Base-by-base conservation (phyloP, 768 basidiomycete species). In the Trametes coccinea region DNA sequence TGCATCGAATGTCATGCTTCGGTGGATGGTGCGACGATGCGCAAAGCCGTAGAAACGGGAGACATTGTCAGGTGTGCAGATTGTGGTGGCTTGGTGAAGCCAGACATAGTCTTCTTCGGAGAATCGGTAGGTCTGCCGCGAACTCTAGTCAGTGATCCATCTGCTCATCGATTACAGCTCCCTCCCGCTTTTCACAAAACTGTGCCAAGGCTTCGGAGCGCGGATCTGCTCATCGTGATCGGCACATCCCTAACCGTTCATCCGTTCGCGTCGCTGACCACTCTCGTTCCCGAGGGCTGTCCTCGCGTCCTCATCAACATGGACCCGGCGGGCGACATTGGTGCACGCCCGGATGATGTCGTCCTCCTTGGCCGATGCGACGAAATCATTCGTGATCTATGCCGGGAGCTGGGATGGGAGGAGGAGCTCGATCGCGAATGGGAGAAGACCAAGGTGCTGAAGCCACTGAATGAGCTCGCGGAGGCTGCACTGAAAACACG, bases 91-190 rank as follows among this genome's bases (percentile, higher is more conserved):
- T 78, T 92, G 41, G 87, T 95, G 14, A 94, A 95, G 73, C 93
- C 93, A n/a, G 91, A 96, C 69, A 96, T 96, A 45, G 92, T 96
- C 11, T 95, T 96, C 75, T 95, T 96, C 68, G 93, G 95, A 27
- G 90, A 93, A 75, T 70, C 80, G 40, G 87, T 90, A 70, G 34
- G 86, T 76, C 7, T 39, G n/a, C 7, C n/a, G 11, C 22, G 8
- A 8, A 8, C 30, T 14, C 30, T n/a, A 47, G 11, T 8, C 37
- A 6, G n/a, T 3, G 43, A 2, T 53, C 14, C 2, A 2, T 27
- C 13, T 46, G 29, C 57, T 69, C 27, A 66, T 46, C 22, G 3
- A 31, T 9, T 16, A 11, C 66, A 93, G 92, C 83, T 98, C 6
- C 95, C 96, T 0, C 72, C 78, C 0, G 73, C 76, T 17, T 98